Percentiles rank a stretch among this genome's conserved stretches.
These are phyloP conservation scores for Simplicillium sp. DNA, from an alignment of 2,329 filamentous ascomycete species.

Conservation along the genomic window DNA sequence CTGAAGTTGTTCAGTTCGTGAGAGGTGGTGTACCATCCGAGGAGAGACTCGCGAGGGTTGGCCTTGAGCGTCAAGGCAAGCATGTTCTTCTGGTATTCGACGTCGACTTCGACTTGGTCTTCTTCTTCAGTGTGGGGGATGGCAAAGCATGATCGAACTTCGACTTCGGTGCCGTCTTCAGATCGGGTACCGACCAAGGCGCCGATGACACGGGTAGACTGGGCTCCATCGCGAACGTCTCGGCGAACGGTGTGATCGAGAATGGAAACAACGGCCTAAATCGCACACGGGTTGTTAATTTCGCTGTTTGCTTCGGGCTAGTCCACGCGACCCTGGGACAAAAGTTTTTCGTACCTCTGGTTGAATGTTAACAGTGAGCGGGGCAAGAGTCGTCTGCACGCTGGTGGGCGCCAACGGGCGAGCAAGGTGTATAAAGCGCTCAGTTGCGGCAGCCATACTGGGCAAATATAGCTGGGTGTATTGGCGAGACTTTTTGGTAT, in stretches of 20 bases:
- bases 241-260: conserved; percentile 91
- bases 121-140: conserved; percentile 97
- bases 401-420: conserved; percentile 82
- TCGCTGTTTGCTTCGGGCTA: background rate
- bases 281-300: background rate
- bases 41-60: conserved; percentile 83
- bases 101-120: conserved; percentile 98
- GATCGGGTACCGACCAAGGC: conserved; percentile 87
- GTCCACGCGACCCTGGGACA: background rate
- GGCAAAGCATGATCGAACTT: conserved; percentile 93
- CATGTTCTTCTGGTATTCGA: conserved; percentile 99
- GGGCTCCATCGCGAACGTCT: conserved; percentile 56
- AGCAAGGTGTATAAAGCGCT: conserved; percentile 90
- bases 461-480: conserved; percentile 20
- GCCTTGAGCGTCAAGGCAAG: conserved; percentile 88
- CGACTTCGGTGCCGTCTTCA: conserved; percentile 94
- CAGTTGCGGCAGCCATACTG: conserved; percentile 72
- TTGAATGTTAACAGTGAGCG: conserved; percentile 89
- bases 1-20: conserved; percentile 97
- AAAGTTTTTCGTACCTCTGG: conserved; percentile 61
- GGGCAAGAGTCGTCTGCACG: conserved; percentile 77
- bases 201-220: conserved; percentile 93
- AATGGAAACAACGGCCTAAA: conserved; percentile 63
- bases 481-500: conserved; percentile 10
- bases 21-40: conserved; percentile 97